Percentiles rank a stretch among this genome's conserved stretches.
Conservation (phyloP, 2,329 filamentous ascomycete species). For the Pestalotiopsis fici region DNA sequence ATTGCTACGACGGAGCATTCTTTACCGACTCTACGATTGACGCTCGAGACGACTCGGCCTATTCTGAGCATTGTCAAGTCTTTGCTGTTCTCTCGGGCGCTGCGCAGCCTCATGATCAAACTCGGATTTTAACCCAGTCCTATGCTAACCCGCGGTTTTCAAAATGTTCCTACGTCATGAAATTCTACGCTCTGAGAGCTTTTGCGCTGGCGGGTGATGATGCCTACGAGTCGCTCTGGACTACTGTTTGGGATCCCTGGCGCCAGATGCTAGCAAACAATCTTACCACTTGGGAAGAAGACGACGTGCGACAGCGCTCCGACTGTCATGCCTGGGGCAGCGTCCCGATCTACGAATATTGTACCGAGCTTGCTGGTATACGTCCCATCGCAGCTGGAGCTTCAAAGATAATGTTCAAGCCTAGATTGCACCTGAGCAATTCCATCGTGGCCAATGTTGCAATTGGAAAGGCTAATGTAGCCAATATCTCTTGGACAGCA, state of each 20-base stretch:
- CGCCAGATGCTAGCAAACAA: slow-evolving; percentile 11
- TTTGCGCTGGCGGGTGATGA: slow-evolving; percentile 8
- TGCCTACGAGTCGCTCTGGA: slow-evolving; percentile 16
- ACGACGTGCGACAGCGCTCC: slow-evolving; percentile 16
- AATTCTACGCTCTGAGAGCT: slow-evolving; percentile 18
- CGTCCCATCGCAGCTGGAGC: slow-evolving; percentile 14
- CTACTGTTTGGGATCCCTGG: slow-evolving; percentile 19
- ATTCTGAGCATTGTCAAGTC: slow-evolving; percentile 37
- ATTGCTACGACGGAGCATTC: slow-evolving; percentile 33
- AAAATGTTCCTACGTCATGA: slow-evolving; percentile 15
- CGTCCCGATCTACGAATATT: slow-evolving; percentile 19
- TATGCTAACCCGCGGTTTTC: background rate
- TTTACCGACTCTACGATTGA: slow-evolving; percentile 35
- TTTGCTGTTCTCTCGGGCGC: slow-evolving; percentile 35
- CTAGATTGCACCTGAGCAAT: slow-evolving; percentile 5
- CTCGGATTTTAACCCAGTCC: background rate
- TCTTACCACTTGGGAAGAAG: slow-evolving; percentile 21
- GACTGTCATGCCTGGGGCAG: slow-evolving; percentile 24
- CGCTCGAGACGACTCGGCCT: slow-evolving; percentile 23
- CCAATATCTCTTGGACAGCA: background rate
- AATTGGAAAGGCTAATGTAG: background rate
- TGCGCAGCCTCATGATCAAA: slow-evolving; percentile 15
- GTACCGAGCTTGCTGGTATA: slow-evolving; percentile 17
- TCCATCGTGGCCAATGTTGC: background rate
- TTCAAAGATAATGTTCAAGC: slow-evolving; percentile 13